phyloP scores from a whole-genome alignment of 148 eudicot species.

The Chenopodium quinoa region DNA sequence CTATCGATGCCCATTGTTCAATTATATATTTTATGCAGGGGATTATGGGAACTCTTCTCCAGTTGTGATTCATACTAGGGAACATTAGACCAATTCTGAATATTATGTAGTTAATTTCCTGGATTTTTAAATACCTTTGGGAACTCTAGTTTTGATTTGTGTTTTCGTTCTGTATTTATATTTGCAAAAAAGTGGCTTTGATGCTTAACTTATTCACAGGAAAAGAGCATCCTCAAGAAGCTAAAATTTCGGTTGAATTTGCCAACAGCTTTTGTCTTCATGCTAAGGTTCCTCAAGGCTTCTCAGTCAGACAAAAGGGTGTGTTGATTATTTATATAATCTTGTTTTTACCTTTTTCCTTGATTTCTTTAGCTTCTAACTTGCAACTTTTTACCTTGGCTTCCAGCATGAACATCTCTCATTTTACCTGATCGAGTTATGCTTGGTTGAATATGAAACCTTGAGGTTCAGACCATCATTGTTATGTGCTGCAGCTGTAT shows the following conservation, averaged over 20 bases:
- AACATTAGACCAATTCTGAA: neutral
- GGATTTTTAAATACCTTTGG: neutral
- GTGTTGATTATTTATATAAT: neutral
- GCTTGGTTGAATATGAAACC: slow-evolving; percentile 72
- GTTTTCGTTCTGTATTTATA: neutral
- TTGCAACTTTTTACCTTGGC: neutral
- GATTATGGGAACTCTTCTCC: neutral
- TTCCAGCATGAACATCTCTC: slow-evolving; percentile 80
- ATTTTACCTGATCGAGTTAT: slow-evolving; percentile 86
- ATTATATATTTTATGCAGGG: neutral
- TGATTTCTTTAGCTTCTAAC: slow-evolving; percentile 2
- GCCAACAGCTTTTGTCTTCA: slow-evolving; percentile 89
- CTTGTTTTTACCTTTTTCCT: too few relatives aligned
- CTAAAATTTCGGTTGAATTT: slow-evolving; percentile 79
- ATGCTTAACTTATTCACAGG: slow-evolving; percentile 40
- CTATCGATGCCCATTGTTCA: neutral
- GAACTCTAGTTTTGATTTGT: neutral
- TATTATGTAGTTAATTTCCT: neutral
- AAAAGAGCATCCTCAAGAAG: slow-evolving; percentile 60
- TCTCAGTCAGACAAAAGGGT: slow-evolving; percentile 74
- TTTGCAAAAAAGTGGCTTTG: neutral
- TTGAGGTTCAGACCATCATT: slow-evolving; percentile 75
- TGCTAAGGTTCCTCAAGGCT: slow-evolving; percentile 89
- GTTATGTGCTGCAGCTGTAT: slow-evolving; percentile 86
- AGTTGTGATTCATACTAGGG: too few relatives aligned